Evolutionary conservation across 345 rosid genomes (phyloP).

Genomic region (Turritis glabra): DNA sequence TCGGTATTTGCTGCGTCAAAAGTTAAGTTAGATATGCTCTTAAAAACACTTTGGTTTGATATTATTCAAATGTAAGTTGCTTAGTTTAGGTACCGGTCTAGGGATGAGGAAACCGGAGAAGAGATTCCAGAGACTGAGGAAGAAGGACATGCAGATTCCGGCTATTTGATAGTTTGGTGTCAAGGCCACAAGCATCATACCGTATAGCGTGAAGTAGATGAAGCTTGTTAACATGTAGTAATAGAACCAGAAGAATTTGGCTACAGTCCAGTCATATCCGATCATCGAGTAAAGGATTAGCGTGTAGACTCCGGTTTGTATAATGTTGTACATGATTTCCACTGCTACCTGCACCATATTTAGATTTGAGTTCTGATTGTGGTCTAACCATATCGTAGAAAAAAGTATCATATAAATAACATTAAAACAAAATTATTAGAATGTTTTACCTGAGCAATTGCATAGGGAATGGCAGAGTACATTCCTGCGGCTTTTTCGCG

Average conservation of each 20-base stretch:
- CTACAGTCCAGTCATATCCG: conserved; percentile 60
- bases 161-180: conserved; percentile 75
- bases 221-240: conserved; percentile 64
- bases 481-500: conserved; percentile 88
- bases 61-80: not conserved
- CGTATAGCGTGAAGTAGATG: conserved; percentile 68
- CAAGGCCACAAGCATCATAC: conserved; percentile 79
- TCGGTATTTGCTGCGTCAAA: conserved; percentile 58
- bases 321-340: conserved; percentile 56
- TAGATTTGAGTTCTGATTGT: not conserved
- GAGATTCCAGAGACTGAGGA: conserved; percentile 83
- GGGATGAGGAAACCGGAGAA: conserved; percentile 81
- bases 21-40: not conserved
- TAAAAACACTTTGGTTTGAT: not conserved
- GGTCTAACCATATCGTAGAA: not conserved
- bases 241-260: conserved; percentile 60
- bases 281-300: conserved; percentile 74
- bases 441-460: conserved; percentile 65
- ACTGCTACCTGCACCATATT: conserved; percentile 58
- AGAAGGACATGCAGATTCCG: conserved; percentile 74
- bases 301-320: conserved; percentile 57
- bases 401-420: not conserved
- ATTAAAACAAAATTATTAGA: not conserved
- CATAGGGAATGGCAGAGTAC: conserved; percentile 85
- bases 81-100: conserved; percentile 48